Base-by-base conservation (phyloP, 164 flowering plant species). In the Magnolia changhungtana region DNA sequence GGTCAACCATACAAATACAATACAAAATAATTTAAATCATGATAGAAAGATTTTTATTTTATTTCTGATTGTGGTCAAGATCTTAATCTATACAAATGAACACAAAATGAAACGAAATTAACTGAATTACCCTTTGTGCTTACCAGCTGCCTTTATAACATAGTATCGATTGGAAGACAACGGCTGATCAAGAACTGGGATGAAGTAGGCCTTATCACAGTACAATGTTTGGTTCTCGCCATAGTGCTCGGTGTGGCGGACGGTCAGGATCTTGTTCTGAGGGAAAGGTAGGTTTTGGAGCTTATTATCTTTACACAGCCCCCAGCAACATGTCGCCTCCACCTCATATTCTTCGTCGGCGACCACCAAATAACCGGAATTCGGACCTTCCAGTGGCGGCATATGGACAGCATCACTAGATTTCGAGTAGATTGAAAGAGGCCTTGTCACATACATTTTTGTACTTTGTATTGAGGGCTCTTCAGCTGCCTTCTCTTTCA, bases 81-180 rank as follows among this genome's bases (percentile, higher is more conserved):
- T 37, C 45, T 37, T 37, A 37, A 37, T 37, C 45, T 37, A 37
- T 37, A 37, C 45, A 37, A 37, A 37, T 37, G 45, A 37, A 37
- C 45, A 37, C 45, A 37, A 37, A 37, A 37, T 37, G 45, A 37
- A 37, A 37, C 7, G 7, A 37, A 37, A 37, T 5, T 37, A 37
- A 37, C 7, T 37, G 45, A 55, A 55, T 0, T 83, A 90, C 96
- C 92, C 93, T 80, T 76, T 84, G 68, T 82, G 78, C 68, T 72
- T 83, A 16, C 92, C 90, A n/a, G 78, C 63, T 2, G 88, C 77
- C 14, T 77, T 55, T 4, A 89, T 83, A 0, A 84, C 85, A 64
- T 88, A 90, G 74, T 89, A 90, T 2, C 72, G 85, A 71, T 90
- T 91, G 31, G 88, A 83, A 67, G 91, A 88, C 80, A 86, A 63